Percentiles rank a stretch among this genome's conserved stretches.
These are phyloP conservation scores for Diutina rugosa DNA, from an alignment of 1,139 yeast species.

Conservation along the genomic window DNA sequence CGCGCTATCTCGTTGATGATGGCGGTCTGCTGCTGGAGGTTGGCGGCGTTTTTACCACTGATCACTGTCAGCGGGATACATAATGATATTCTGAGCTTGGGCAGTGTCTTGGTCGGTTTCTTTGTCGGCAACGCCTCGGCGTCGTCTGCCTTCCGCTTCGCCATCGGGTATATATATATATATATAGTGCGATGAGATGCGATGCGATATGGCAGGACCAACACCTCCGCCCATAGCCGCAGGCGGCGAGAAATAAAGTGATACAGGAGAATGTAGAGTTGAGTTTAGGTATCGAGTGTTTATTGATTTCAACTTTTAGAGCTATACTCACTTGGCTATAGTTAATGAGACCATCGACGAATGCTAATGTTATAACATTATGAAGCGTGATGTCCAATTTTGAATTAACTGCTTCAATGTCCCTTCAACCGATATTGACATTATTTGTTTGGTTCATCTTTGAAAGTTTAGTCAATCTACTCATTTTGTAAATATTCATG, in stretches of 20 bases:
- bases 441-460: too few species aligned
- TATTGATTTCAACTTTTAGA: too few species aligned
- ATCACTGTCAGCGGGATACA: constrained; percentile 59
- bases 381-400: too few species aligned
- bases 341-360: too few species aligned
- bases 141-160: constrained; percentile 16
- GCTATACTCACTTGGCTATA: too few species aligned
- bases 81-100: constrained; percentile 20
- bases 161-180: background rate
- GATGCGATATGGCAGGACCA: background rate
- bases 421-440: too few species aligned
- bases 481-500: too few species aligned
- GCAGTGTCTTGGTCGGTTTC: constrained; percentile 16
- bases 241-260: background rate
- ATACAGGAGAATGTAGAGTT: too few species aligned
- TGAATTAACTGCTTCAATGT: too few species aligned
- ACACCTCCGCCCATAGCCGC: background rate
- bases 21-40: constrained; percentile 60
- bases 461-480: too few species aligned
- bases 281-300: too few species aligned
- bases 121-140: constrained; percentile 14
- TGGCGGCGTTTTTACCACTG: constrained; percentile 37
- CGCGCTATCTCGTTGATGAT: constrained; percentile 71
- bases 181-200: background rate
- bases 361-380: too few species aligned